These are phyloP conservation scores for Amaranthus palmeri DNA, from an alignment of 148 eudicot genomes.

Conservation along the genomic window DNA sequence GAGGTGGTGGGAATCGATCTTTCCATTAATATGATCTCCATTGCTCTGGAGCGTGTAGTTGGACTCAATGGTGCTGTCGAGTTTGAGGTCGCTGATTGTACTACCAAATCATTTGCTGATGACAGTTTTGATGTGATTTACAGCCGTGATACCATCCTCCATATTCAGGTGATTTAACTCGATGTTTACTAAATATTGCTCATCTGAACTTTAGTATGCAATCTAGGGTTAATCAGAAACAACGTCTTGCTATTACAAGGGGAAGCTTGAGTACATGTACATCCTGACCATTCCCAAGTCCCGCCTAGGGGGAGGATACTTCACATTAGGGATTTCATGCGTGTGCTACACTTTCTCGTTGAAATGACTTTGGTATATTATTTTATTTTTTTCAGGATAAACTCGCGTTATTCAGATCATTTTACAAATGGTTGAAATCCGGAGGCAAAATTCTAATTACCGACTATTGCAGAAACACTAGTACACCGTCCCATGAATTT, in stretches of 20 bases:
- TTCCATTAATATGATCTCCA: conserved; percentile 83
- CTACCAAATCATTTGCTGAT: conserved; percentile 80
- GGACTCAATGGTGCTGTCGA: conserved; percentile 72
- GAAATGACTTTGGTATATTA: too few species aligned
- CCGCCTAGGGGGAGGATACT: too few species aligned
- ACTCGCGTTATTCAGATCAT: conserved; percentile 76
- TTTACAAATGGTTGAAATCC: conserved; percentile 95
- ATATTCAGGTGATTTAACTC: conserved; percentile 66
- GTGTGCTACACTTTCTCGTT: too few species aligned
- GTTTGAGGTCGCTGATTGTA: conserved; percentile 98
- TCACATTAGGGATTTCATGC: too few species aligned
- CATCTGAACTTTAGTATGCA: too few species aligned
- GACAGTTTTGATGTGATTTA: conserved; percentile 82
- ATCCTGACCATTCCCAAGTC: too few species aligned
- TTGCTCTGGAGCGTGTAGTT: conserved; percentile 85
- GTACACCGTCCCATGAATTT: conserved; percentile 67
- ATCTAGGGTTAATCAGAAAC: too few species aligned
- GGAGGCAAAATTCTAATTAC: conserved; percentile 89
- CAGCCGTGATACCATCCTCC: conserved; percentile 97
- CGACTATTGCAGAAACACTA: conserved; percentile 79
- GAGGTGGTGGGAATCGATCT: conserved; percentile 93
- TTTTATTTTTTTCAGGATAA: conserved; percentile 60
- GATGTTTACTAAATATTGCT: not conserved
- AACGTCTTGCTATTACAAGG: too few species aligned
- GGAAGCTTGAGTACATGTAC: too few species aligned